These are phyloP conservation scores for Phytopythium kandeliae DNA, from an alignment of 352 stramenopile genomes.

Conservation along the genomic window DNA sequence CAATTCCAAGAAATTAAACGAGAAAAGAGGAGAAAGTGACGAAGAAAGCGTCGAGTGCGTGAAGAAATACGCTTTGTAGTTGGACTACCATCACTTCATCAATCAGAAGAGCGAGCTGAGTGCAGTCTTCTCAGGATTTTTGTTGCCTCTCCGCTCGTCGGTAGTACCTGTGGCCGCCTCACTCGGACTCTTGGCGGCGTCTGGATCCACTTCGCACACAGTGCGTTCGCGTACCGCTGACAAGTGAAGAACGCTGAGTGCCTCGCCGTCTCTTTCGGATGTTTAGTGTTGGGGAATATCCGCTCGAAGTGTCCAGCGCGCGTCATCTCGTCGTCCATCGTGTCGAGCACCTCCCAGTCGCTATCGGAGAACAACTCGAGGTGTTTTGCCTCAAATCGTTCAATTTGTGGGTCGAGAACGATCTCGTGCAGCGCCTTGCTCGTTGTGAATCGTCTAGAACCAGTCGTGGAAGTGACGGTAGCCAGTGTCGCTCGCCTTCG, in stretches of 20 bases:
- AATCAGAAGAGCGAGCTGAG: constrained; percentile 2
- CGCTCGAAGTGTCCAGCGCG: constrained; percentile 65
- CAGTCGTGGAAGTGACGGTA: neutral
- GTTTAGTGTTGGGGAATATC: constrained; percentile 37
- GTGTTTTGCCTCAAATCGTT: constrained; percentile 37
- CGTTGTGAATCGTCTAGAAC: constrained; percentile 5
- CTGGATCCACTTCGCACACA: constrained; percentile 61
- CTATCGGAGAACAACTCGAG: constrained; percentile 40
- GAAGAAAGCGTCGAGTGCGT: no score
- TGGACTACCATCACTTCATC: no score
- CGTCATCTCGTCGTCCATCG: constrained; percentile 72
- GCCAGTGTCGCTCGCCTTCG: neutral
- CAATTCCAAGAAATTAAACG: no score
- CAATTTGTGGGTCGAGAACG: constrained; percentile 34
- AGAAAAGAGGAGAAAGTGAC: no score
- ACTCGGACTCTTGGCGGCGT: constrained; percentile 17
- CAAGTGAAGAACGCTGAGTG: constrained; percentile 55
- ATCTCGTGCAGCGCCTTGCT: constrained; percentile 61
- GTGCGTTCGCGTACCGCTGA: constrained; percentile 49
- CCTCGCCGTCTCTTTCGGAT: constrained; percentile 13
- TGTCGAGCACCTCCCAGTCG: constrained; percentile 57
- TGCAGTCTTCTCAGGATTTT: neutral
- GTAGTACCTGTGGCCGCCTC: neutral
- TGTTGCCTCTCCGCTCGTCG: no score
- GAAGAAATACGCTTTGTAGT: no score